Percentiles rank a stretch among this genome's conserved stretches.
Evolutionary conservation across 1,139 yeast genomes (phyloP).

Genomic region (Hyphopichia pseudoburtonii): DNA sequence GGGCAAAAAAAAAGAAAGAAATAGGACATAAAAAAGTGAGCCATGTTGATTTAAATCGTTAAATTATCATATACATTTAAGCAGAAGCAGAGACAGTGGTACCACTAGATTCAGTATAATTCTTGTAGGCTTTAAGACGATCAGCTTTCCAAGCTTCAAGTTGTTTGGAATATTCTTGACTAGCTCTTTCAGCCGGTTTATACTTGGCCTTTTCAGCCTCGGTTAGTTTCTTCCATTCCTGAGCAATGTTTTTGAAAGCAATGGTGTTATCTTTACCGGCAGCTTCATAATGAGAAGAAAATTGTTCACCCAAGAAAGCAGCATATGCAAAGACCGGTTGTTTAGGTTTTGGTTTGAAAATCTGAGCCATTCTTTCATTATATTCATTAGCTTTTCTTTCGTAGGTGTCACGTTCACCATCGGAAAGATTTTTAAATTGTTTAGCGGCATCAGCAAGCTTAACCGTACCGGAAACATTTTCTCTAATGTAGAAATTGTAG

Average conservation of each 20-base stretch:
- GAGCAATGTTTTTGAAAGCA: constrained; percentile 24
- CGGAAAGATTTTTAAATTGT: constrained; percentile 24
- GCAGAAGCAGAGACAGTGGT: not conserved
- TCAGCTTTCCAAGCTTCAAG: constrained; percentile 28
- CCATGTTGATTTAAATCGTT: too few species aligned
- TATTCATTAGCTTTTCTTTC: constrained; percentile 23
- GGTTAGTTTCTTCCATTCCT: constrained; percentile 31
- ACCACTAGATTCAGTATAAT: constrained; percentile 8
- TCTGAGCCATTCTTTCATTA: constrained; percentile 25
- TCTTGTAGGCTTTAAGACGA: constrained; percentile 23
- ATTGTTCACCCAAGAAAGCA: constrained; percentile 24
- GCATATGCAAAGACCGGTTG: constrained; percentile 33
- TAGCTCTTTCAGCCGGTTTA: constrained; percentile 18
- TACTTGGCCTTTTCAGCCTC: constrained; percentile 29
- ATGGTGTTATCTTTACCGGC: constrained; percentile 25
- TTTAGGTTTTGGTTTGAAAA: constrained; percentile 37
- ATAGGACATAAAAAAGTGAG: not conserved
- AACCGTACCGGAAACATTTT: constrained; percentile 6
- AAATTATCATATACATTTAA: too few species aligned
- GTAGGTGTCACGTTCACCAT: constrained; percentile 26
- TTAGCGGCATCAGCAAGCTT: constrained; percentile 17
- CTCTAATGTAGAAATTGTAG: constrained; percentile 30
- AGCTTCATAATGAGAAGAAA: constrained; percentile 19
- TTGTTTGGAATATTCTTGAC: constrained; percentile 19
- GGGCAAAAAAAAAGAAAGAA: not conserved